These are phyloP conservation scores for Rhizophora mangle DNA, from an alignment of 345 rosid species.

Conservation along the genomic window DNA sequence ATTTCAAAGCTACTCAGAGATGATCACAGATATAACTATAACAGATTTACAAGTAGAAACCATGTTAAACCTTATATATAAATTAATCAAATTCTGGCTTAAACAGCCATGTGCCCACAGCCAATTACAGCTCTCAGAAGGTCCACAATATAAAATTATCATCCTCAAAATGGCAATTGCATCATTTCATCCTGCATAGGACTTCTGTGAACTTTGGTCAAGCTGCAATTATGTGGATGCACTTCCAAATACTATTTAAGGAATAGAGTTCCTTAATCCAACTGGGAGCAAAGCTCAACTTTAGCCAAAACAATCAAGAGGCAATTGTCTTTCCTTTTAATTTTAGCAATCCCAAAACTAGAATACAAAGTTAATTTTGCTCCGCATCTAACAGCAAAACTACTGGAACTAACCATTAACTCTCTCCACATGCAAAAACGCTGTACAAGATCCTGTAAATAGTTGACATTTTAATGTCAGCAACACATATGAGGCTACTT, in stretches of 20 bases:
- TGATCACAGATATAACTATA: background rate
- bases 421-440: slow-evolving; percentile 92
- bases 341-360: too few relatives aligned
- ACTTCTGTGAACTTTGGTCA: slow-evolving; percentile 10
- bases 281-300: background rate
- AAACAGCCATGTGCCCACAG: slow-evolving; percentile 1
- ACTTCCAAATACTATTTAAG: background rate
- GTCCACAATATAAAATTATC: slow-evolving; percentile 14
- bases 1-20: background rate
- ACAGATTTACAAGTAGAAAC: background rate
- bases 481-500: background rate
- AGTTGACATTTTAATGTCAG: slow-evolving; percentile 15
- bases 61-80: background rate
- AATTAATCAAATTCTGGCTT: background rate
- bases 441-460: slow-evolving; percentile 75
- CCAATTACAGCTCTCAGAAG: slow-evolving; percentile 14
- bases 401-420: slow-evolving; percentile 60
- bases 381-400: slow-evolving; percentile 9
- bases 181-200: slow-evolving; percentile 17
- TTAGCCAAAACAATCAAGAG: background rate
- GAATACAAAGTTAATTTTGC: background rate
- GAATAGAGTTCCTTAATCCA: background rate
- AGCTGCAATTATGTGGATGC: background rate
- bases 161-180: slow-evolving; percentile 16
- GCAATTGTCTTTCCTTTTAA: too few relatives aligned